Conservation (phyloP, 2,329 filamentous ascomycete genomes). For the Aspergillus fumigatus region DNA sequence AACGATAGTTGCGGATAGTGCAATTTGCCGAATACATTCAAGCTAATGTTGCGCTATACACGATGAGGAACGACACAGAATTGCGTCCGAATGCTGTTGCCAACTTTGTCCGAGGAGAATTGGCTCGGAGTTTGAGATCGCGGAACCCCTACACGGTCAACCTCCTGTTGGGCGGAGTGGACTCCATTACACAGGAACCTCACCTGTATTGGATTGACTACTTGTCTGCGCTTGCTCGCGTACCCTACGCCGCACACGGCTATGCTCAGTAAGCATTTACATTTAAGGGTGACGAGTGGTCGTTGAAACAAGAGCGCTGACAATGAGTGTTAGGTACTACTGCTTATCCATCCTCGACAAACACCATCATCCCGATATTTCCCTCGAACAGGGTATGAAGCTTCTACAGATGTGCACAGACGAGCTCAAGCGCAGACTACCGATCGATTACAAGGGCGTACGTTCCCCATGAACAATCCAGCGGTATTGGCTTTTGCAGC, state of each 20-base stretch:
- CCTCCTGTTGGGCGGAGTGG: conserved; percentile 87
- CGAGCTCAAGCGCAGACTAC: conserved; percentile 92
- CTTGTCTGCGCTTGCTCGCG: conserved; percentile 76
- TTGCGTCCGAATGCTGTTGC: conserved; percentile 84
- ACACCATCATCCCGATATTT: conserved; percentile 94
- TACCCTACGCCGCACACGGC: conserved; percentile 95
- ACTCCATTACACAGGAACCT: conserved; percentile 86
- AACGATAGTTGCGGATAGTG: conserved; percentile 50
- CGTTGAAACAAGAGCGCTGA: not conserved
- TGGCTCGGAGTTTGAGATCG: conserved; percentile 84
- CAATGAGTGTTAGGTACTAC: conserved; percentile 66
- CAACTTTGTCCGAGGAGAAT: conserved; percentile 88
- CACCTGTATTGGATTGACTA: conserved; percentile 97
- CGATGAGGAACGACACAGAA: conserved; percentile 94
- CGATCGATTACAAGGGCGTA: conserved; percentile 98
- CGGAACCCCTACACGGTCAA: conserved; percentile 96
- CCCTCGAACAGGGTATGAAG: conserved; percentile 83
- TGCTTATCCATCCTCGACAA: conserved; percentile 97
- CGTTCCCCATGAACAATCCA: conserved; percentile 27
- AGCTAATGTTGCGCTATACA: conserved; percentile 96
- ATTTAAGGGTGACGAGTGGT: not conserved
- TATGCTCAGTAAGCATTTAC: conserved; percentile 76
- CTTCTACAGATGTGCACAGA: conserved; percentile 92
- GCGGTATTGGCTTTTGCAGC: not conserved
- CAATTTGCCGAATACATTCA: conserved; percentile 99